Evolutionary conservation across 768 basidiomycete genomes (phyloP).

Genomic region (Astraeus odoratus): DNA sequence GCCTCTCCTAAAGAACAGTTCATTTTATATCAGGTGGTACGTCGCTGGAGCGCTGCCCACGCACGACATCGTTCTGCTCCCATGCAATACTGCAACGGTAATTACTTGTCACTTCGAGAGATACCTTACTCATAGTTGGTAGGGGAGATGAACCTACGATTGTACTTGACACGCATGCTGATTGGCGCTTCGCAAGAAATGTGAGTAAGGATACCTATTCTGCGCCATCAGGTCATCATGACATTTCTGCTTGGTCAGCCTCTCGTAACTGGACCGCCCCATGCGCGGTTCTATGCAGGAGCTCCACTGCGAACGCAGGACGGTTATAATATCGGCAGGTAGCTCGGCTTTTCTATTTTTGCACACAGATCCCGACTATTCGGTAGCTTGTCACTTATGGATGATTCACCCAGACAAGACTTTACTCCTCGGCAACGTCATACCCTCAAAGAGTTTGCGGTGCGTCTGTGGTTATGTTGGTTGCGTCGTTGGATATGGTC

Average conservation of each 20-base stretch:
- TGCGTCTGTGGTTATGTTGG: conserved; percentile 16
- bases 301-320: conserved; percentile 86
- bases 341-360: conserved; percentile 19
- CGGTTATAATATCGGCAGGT: conserved; percentile 86
- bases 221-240: not conserved
- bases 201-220: conserved; percentile 37
- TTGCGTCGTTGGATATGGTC: too few relatives aligned
- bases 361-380: not conserved
- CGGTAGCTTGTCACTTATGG: conserved; percentile 70
- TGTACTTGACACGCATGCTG: conserved; percentile 65
- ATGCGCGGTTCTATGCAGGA: conserved; percentile 86
- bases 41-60: conserved; percentile 35
- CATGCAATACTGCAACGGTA: conserved; percentile 80
- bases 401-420: conserved; percentile 74
- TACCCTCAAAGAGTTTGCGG: conserved; percentile 90
- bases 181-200: conserved; percentile 87
- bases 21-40: conserved; percentile 36
- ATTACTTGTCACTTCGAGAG: not conserved
- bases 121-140: conserved; percentile 3
- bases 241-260: conserved; percentile 40
- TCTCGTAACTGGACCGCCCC: conserved; percentile 55
- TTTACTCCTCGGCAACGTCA: conserved; percentile 86
- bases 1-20: conserved; percentile 2
- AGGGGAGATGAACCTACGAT: conserved; percentile 87
- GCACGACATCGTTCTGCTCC: conserved; percentile 71